These are phyloP conservation scores for Fusarium metavorans DNA, from an alignment of 2,329 filamentous ascomycete genomes.

Conservation along the genomic window DNA sequence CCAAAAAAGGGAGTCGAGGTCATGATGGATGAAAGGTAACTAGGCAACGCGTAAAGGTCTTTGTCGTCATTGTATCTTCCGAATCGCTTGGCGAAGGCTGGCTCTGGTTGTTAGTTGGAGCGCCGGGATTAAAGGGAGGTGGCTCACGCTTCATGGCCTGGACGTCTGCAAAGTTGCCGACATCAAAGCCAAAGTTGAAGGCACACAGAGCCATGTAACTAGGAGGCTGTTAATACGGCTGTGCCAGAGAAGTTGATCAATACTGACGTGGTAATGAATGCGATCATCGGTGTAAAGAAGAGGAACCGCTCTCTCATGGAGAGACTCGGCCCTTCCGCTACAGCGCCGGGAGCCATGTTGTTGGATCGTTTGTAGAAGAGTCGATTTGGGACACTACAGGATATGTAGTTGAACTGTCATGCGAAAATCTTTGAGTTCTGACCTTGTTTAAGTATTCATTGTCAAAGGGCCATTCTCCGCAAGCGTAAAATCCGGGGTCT, in stretches of 20 bases:
- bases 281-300: not conserved
- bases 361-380: not conserved
- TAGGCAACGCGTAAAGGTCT: conserved; percentile 28
- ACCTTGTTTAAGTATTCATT: not conserved
- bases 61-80: conserved; percentile 31
- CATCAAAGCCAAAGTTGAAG: conserved; percentile 46
- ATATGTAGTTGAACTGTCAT: not conserved
- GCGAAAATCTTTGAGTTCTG: not conserved
- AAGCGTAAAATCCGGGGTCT: not conserved
- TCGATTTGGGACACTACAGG: not conserved
- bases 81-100: conserved; percentile 36
- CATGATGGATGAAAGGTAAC: conserved; percentile 42
- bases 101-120: not conserved
- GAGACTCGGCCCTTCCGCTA: not conserved
- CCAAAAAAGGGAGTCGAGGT: conserved; percentile 42
- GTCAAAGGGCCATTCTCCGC: not conserved
- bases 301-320: not conserved
- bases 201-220: conserved; percentile 43
- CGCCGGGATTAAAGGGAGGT: not conserved
- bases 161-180: conserved; percentile 44
- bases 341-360: not conserved
- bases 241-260: not conserved
- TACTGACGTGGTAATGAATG: not conserved
- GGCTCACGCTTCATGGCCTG: conserved; percentile 39
- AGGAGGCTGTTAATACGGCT: not conserved